phyloP scores from a whole-genome alignment of 2,329 filamentous ascomycete genomes.

The Colletotrichum destructivum region DNA sequence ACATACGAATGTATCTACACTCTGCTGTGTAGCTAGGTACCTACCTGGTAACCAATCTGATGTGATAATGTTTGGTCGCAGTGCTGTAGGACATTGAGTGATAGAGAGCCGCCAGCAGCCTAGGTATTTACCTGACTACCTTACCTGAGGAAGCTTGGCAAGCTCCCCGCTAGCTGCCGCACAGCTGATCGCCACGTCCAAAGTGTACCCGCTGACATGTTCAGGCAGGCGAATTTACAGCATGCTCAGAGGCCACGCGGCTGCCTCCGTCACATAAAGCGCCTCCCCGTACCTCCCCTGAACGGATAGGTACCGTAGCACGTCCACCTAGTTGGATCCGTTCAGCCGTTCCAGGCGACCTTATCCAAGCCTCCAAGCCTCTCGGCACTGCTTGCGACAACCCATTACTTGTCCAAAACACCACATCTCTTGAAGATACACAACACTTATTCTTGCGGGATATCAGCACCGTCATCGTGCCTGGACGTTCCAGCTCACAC shows the following conservation, averaged over 20 bases:
- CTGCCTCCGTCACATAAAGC: slow-evolving; percentile 36
- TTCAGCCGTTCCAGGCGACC: slow-evolving; percentile 26
- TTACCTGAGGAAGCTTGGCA: background rate
- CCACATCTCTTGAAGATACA: slow-evolving; percentile 7
- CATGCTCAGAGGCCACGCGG: slow-evolving; percentile 39
- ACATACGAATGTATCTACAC: too few relatives aligned
- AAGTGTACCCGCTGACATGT: background rate
- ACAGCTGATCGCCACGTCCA: background rate
- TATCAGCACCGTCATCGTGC: slow-evolving; percentile 6
- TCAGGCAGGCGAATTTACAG: slow-evolving; percentile 23
- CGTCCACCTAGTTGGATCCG: slow-evolving; percentile 26
- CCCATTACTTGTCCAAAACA: slow-evolving; percentile 31
- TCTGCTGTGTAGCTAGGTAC: too few relatives aligned
- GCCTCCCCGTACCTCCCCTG: slow-evolving; percentile 17
- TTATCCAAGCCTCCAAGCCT: slow-evolving; percentile 16
- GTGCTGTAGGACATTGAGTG: background rate
- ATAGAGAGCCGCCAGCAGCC: background rate
- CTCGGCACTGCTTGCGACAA: slow-evolving; percentile 33
- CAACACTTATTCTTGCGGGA: background rate
- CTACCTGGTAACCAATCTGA: too few relatives aligned
- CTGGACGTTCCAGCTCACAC: slow-evolving; percentile 10
- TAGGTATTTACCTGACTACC: background rate
- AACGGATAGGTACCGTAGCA: slow-evolving; percentile 2
- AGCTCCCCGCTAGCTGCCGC: slow-evolving; percentile 8
- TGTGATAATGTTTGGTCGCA: background rate